Conservation (phyloP, 2,329 filamentous ascomycete genomes). For the Epichloe uncinata region DNA sequence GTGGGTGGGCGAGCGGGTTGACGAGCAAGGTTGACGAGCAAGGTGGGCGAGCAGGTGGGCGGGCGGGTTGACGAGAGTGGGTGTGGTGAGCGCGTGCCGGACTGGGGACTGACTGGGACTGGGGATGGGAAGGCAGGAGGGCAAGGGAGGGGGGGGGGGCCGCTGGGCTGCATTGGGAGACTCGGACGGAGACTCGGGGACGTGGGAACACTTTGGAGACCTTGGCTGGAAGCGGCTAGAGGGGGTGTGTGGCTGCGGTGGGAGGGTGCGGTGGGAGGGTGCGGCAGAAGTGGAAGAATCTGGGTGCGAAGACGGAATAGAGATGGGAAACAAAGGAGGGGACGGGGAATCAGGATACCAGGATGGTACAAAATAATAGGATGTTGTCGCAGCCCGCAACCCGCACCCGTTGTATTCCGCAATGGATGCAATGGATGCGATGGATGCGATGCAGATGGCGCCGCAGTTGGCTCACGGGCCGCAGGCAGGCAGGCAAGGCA, state of each 20-base stretch:
- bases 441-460: too few relatives aligned
- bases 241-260: neutral
- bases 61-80: neutral
- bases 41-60: neutral
- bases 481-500: too few relatives aligned
- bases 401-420: too few relatives aligned
- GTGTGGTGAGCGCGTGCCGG: neutral
- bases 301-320: too few relatives aligned
- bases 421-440: too few relatives aligned
- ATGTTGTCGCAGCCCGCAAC: too few relatives aligned
- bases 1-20: neutral
- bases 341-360: too few relatives aligned
- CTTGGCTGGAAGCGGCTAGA: constrained; percentile 2
- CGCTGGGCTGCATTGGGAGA: neutral
- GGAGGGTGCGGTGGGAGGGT: neutral
- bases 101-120: neutral
- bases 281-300: neutral
- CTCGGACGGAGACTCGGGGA: neutral
- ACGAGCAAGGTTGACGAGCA: too few relatives aligned
- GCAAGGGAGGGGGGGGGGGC: neutral
- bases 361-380: too few relatives aligned
- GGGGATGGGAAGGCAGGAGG: neutral
- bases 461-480: too few relatives aligned
- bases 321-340: too few relatives aligned
- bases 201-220: neutral